Evolutionary conservation across 495 filamentous ascomycete genomes (phyloP).

Genomic region (Pyrenopolyporus hunteri): DNA sequence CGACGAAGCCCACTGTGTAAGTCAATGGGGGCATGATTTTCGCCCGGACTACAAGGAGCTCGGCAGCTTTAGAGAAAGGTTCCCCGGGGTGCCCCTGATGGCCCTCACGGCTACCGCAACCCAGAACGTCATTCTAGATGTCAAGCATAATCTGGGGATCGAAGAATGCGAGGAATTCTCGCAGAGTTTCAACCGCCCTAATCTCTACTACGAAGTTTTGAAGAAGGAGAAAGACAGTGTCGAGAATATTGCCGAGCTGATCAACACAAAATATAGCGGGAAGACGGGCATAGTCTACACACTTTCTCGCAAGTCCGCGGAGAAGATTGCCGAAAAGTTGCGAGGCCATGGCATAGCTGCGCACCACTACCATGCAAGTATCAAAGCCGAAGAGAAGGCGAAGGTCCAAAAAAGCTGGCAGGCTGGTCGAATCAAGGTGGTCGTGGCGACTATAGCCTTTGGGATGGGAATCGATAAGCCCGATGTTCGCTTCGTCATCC

Average conservation of each 20-base stretch:
- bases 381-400: slow-evolving; percentile 67
- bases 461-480: slow-evolving; percentile 99
- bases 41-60: slow-evolving; percentile 93
- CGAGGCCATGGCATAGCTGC: slow-evolving; percentile 68
- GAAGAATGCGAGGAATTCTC: slow-evolving; percentile 73
- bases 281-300: slow-evolving; percentile 96
- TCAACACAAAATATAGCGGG: slow-evolving; percentile 66
- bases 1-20: slow-evolving; percentile 98
- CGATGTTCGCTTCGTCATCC: slow-evolving; percentile 93
- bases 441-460: slow-evolving; percentile 99
- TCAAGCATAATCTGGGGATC: slow-evolving; percentile 87
- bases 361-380: slow-evolving; percentile 83
- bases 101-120: slow-evolving; percentile 95
- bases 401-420: slow-evolving; percentile 84
- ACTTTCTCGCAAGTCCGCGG: slow-evolving; percentile 81
- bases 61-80: slow-evolving; percentile 69
- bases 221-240: slow-evolving; percentile 60
- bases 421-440: slow-evolving; percentile 74
- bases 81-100: slow-evolving; percentile 84
- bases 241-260: slow-evolving; percentile 72
- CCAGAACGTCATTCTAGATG: slow-evolving; percentile 85
- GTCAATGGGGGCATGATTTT: slow-evolving; percentile 99
- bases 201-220: slow-evolving; percentile 84
- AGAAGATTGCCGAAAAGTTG: slow-evolving; percentile 76
- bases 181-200: slow-evolving; percentile 94